Evolutionary conservation across 257 asterid species (phyloP).

Genomic region (Solanum gracilifrons): DNA sequence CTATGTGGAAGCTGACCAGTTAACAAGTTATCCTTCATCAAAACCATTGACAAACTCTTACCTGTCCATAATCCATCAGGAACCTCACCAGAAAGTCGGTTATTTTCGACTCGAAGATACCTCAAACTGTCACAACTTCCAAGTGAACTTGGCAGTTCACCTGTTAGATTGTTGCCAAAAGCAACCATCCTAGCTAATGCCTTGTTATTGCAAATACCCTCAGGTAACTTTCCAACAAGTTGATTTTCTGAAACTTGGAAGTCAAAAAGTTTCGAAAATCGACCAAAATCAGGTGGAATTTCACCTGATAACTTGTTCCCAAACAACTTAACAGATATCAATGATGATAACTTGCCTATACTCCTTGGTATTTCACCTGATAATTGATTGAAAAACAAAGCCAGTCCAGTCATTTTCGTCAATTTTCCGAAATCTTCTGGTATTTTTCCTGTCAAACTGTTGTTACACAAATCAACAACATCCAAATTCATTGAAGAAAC

Average conservation of each 20-base stretch:
- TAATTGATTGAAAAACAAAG: constrained; percentile 39
- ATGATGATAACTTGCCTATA: constrained; percentile 41
- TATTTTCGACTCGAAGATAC: constrained; percentile 19
- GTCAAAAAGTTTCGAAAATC: constrained; percentile 27
- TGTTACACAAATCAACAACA: constrained; percentile 45
- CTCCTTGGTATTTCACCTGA: constrained; percentile 61
- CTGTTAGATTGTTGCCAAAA: constrained; percentile 43
- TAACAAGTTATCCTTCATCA: constrained; percentile 41
- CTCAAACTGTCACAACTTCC: constrained; percentile 39
- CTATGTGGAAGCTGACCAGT: constrained; percentile 49
- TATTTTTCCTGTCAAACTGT: constrained; percentile 47
- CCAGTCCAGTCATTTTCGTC: constrained; percentile 41
- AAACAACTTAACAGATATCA: constrained; percentile 24
- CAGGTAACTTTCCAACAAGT: constrained; percentile 47
- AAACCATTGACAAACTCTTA: constrained; percentile 11
- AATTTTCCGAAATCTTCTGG: constrained; percentile 61
- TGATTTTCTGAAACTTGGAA: constrained; percentile 48
- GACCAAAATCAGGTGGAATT: constrained; percentile 74
- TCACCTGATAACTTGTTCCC: constrained; percentile 56
- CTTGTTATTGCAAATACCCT: constrained; percentile 40
- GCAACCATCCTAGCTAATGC: constrained; percentile 33
- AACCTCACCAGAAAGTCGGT: constrained; percentile 45
- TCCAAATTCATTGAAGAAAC: constrained; percentile 31
- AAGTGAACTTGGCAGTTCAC: constrained; percentile 53
- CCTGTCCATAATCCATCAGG: constrained; percentile 62